Conservation (phyloP, 306 rosid species). For the Prunus salicina region DNA sequence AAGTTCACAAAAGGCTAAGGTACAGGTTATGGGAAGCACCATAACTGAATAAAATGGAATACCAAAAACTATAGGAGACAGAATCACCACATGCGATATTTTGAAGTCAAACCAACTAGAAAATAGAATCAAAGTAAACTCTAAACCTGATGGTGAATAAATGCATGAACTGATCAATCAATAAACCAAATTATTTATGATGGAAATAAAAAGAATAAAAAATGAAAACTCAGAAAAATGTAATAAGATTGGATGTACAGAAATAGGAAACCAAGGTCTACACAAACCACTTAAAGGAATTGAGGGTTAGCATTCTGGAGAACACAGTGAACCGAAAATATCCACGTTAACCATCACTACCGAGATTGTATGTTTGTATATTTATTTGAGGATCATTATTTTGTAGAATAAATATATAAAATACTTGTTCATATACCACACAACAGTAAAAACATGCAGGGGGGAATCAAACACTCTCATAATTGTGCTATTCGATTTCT, state of each 20-base stretch:
- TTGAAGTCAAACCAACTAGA: background rate
- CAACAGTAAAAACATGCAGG: background rate
- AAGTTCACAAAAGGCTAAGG: background rate
- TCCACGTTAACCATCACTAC: background rate
- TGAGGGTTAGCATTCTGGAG: background rate
- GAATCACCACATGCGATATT: background rate
- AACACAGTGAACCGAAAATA: background rate
- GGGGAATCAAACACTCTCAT: background rate
- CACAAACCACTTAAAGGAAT: background rate
- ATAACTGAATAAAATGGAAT: background rate
- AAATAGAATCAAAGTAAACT: constrained; percentile 5
- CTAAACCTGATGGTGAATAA: background rate
- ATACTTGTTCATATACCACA: background rate
- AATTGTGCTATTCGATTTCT: background rate
- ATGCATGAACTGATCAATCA: background rate
- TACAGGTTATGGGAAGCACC: background rate
- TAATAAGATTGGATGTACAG: background rate
- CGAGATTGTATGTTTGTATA: background rate
- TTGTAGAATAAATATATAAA: background rate
- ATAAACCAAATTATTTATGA: background rate
- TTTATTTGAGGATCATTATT: background rate
- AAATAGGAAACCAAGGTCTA: background rate
- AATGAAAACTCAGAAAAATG: background rate
- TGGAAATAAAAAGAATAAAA: background rate
- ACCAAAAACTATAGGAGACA: background rate